phyloP scores from a whole-genome alignment of 2,329 filamentous ascomycete genomes.

The Fusarium robinianum region DNA sequence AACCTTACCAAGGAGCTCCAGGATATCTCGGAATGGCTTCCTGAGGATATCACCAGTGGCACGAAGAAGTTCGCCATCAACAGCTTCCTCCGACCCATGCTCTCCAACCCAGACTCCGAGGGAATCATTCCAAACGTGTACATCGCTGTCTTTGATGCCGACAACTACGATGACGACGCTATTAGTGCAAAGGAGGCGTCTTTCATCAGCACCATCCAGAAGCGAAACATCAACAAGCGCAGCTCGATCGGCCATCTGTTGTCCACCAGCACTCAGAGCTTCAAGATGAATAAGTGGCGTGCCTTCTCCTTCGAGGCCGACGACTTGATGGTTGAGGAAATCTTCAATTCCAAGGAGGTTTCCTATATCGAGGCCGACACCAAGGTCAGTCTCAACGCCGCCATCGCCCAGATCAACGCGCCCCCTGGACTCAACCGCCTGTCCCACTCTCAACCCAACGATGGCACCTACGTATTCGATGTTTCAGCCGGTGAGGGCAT shows the following conservation, averaged over 20 bases:
- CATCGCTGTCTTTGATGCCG: slow-evolving; percentile 70
- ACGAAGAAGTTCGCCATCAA: slow-evolving; percentile 30
- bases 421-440: slow-evolving; percentile 58
- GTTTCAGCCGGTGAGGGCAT: slow-evolving; percentile 57
- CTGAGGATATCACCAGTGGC: not conserved
- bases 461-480: slow-evolving; percentile 52
- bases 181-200: slow-evolving; percentile 55
- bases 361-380: slow-evolving; percentile 60
- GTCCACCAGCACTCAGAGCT: slow-evolving; percentile 52
- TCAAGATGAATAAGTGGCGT: slow-evolving; percentile 56
- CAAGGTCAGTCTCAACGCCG: slow-evolving; percentile 48
- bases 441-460: slow-evolving; percentile 48
- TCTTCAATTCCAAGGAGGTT: slow-evolving; percentile 54
- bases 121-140: slow-evolving; percentile 61
- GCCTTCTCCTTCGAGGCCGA: slow-evolving; percentile 59
- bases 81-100: slow-evolving; percentile 43
- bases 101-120: slow-evolving; percentile 54
- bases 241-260: slow-evolving; percentile 52
- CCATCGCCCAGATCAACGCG: slow-evolving; percentile 57
- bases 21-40: slow-evolving; percentile 21
- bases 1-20: slow-evolving; percentile 20
- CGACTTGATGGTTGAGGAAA: slow-evolving; percentile 53
- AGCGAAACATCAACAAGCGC: slow-evolving; percentile 61
- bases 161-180: slow-evolving; percentile 51
- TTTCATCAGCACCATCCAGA: slow-evolving; percentile 55